A percentile compares a stretch with the other conserved stretches of the same genome.
phyloP scores from a whole-genome alignment of 1,284 basidiomycete genomes.

The Rhodofomes roseus region DNA sequence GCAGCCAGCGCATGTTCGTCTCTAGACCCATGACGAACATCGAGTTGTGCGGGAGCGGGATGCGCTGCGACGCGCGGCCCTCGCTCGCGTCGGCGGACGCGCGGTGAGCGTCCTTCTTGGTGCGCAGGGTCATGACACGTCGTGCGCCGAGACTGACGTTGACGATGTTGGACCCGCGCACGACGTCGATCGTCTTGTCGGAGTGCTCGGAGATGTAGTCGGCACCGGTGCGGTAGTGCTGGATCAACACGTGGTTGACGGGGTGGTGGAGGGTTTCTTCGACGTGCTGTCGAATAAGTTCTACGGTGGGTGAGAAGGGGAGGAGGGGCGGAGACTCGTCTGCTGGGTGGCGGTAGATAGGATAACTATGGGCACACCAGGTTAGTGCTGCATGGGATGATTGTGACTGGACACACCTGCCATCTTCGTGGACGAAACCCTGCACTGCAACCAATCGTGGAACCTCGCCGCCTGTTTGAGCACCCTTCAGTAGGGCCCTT shows the following conservation, averaged over 20 bases:
- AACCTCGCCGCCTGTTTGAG: constrained; percentile 61
- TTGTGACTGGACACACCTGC: constrained; percentile 42
- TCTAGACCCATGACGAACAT: constrained; percentile 71
- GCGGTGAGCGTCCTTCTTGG: constrained; percentile 47
- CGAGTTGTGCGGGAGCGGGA: constrained; percentile 72
- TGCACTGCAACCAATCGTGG: constrained; percentile 72
- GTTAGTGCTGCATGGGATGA: neutral
- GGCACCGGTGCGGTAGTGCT: constrained; percentile 67
- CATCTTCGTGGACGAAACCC: constrained; percentile 56
- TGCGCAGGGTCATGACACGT: constrained; percentile 63
- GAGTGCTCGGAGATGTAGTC: constrained; percentile 82
- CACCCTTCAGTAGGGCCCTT: neutral
- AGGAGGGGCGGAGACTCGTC: constrained; percentile 66
- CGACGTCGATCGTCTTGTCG: constrained; percentile 77
- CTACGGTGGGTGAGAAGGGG: constrained; percentile 64
- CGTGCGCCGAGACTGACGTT: constrained; percentile 76
- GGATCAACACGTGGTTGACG: constrained; percentile 76
- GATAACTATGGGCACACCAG: constrained; percentile 43
- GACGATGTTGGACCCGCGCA: constrained; percentile 64
- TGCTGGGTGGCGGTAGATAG: constrained; percentile 74
- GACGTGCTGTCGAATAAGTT: constrained; percentile 56
- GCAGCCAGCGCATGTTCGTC: constrained; percentile 69
- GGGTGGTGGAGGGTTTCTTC: constrained; percentile 52
- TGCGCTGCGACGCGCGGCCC: constrained; percentile 46
- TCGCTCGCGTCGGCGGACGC: constrained; percentile 4